A percentile compares a stretch with the other conserved stretches of the same genome.
Evolutionary conservation across 805 yeast species (phyloP).

Genomic region (Alloascoidea hylecoeti): DNA sequence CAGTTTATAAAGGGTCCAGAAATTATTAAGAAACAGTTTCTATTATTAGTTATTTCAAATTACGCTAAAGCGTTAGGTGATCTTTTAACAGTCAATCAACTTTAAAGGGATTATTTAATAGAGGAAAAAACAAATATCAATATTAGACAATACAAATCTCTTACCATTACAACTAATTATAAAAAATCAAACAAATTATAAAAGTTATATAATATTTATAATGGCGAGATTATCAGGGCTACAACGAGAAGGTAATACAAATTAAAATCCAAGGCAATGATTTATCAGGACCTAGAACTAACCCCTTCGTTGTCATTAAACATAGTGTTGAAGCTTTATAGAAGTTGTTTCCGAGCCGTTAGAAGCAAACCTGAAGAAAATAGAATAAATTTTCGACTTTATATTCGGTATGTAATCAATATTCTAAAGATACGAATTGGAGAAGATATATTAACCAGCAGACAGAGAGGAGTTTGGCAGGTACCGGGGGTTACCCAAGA

Average conservation of each 20-base stretch:
- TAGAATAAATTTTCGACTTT: not conserved
- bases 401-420: not conserved
- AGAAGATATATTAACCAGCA: conserved; percentile 16
- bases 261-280: conserved; percentile 24
- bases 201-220: not conserved
- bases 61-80: too few species aligned
- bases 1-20: too few species aligned
- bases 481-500: conserved; percentile 42
- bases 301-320: conserved; percentile 22
- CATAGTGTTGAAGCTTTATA: conserved; percentile 34
- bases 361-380: conserved; percentile 26
- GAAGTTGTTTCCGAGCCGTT: conserved; percentile 30
- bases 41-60: too few species aligned
- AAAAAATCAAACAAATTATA: conserved; percentile 2
- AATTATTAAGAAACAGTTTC: too few species aligned
- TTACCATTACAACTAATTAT: too few species aligned
- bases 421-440: not conserved
- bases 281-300: not conserved
- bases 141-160: too few species aligned
- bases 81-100: too few species aligned
- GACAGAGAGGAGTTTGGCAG: conserved; percentile 51
- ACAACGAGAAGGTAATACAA: conserved; percentile 15
- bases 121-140: too few species aligned
- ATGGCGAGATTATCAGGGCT: not conserved
- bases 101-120: too few species aligned